Base-by-base conservation (phyloP, 192 early-diverging fungal species). In the Backusella luteola region DNA sequence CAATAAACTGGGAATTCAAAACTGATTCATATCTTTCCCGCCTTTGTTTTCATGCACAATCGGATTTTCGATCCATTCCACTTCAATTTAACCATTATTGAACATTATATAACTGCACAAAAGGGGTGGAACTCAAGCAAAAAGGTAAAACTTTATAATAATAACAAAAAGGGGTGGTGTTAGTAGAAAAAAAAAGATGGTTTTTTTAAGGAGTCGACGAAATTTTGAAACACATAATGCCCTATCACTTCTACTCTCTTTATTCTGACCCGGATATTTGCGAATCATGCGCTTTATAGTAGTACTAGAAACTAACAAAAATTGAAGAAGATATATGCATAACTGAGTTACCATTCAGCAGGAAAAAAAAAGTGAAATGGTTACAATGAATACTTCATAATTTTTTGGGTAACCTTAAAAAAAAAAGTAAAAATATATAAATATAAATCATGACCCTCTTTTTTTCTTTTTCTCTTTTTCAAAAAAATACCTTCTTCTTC, bases 1-100 rank as follows among this genome's bases (percentile, higher is more conserved):
- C 21, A 63, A 63, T 29, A 29, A 63, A 63, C 23, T 63, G 56
- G 56, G 56, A 63, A 63, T 63, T 56, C 53, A 56, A 32, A 23
- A 9, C 19, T 14, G 8, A 63, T 63, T 63, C 56, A 29, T 63
- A 29, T 59, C 23, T 63, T 63, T 63, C 56, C 56, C 56, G 56
- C 56, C 56, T 63, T 39, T 63, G 56, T 63, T 29, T 49, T 49
- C 12, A 63, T 63, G 56, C 56, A 63, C 56, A 63, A 63, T 63
- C 23, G 26, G 56, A 63, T 63, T 63, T 63, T 63, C 23, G 56
- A 63, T 63, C 56, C 23, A 63, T 23, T 26, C 9, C 12, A 3
- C 46, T 29, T 63, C 56, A 63, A 63, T 63, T 63, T 63, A 63
- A 29, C 56, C 56, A 63, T 63, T 49, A 63, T 63, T 29, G 11